These are phyloP conservation scores for Apiospora aurea DNA, from an alignment of 2,329 filamentous ascomycete genomes.

Conservation along the genomic window DNA sequence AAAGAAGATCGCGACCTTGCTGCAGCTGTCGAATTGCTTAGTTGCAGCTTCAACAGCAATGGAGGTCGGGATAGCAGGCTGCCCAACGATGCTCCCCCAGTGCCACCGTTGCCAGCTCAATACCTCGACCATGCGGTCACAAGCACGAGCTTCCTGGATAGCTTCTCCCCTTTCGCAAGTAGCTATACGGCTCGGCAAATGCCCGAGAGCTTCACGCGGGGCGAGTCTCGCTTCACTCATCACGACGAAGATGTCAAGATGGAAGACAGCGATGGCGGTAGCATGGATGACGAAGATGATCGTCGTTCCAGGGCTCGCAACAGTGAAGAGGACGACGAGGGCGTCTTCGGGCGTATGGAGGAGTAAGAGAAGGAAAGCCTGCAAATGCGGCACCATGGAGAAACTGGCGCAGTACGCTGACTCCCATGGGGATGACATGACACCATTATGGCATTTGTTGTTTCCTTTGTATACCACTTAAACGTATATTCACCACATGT, in stretches of 20 bases:
- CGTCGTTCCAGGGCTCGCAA: constrained; percentile 63
- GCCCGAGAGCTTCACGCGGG: constrained; percentile 71
- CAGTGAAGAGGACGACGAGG: constrained; percentile 90
- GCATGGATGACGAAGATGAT: constrained; percentile 69
- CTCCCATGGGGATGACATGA: constrained; percentile 17
- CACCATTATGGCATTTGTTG: constrained; percentile 44
- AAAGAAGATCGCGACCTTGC: constrained; percentile 89
- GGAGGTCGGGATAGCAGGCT: constrained; percentile 71
- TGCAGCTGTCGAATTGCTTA: constrained; percentile 87
- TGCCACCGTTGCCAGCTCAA: constrained; percentile 84
- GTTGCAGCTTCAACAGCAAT: constrained; percentile 87
- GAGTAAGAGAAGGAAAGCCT: constrained; percentile 61
- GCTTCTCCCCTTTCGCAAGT: constrained; percentile 59
- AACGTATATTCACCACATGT: constrained; percentile 47
- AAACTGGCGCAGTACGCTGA: constrained; percentile 29
- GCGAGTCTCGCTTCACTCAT: constrained; percentile 52
- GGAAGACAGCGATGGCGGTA: constrained; percentile 69
- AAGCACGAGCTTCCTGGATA: constrained; percentile 69
- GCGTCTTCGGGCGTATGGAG: constrained; percentile 96
- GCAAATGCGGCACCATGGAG: constrained; percentile 22
- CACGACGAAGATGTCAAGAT: constrained; percentile 68
- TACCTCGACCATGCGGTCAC: constrained; percentile 71
- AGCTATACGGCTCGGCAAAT: constrained; percentile 65
- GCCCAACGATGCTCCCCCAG: constrained; percentile 79
- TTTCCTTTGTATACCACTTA: constrained; percentile 60